Base-by-base conservation (phyloP, 352 stramenopile species). In the Globisporangium nagaii region DNA sequence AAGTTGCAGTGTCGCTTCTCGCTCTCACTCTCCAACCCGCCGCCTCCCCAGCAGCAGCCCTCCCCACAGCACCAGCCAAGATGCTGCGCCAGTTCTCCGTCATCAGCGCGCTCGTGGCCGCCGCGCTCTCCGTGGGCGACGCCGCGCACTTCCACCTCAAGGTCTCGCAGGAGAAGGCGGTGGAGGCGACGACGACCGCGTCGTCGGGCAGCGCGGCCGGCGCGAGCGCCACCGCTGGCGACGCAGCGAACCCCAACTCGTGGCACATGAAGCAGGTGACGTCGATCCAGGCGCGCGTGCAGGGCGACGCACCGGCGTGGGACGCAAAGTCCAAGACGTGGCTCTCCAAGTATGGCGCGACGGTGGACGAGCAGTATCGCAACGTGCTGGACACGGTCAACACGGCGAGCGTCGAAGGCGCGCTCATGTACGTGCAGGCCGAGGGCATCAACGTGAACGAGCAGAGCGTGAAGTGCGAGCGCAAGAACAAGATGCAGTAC, bases 381-480 rank as follows among this genome's bases (percentile, higher is more conserved):
- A 56, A 46, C n/a, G 60, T 66, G 32, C 50, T 77, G 17, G 84
- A 93, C 55, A 82, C 76, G 6, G 75, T 90, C 47, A 93, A 93
- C 62, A 86, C 66, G 3, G 84, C 84, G 19, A 80, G 56, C 4
- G 77, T 93, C 3, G 83, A 93, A 53, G 83, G 83, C 8, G 71
- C 80, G 20, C 66, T 93, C 44, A 89, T 84, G 76, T 93, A 86
- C 53, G 79, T 91, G 0, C 80, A 90, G 62, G 77, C 80, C 6
- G 83, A 93, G 54, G 71, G 80, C 30, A 93, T 93, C 46, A 62
- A 62, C 28, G 40, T 32, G 45, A 50, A 46, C 19, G 54, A 55
- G 37, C 46, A 40, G 43, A 63, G 46, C n/a, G 52, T 73, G 37
- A 52, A 69, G 45, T 62, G 55, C 36, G 27, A 61, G 19, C 63